A percentile compares a stretch with the other conserved stretches of the same genome.
phyloP scores from a whole-genome alignment of 2,329 filamentous ascomycete genomes.

The Neophaeococcomyces aloes region DNA sequence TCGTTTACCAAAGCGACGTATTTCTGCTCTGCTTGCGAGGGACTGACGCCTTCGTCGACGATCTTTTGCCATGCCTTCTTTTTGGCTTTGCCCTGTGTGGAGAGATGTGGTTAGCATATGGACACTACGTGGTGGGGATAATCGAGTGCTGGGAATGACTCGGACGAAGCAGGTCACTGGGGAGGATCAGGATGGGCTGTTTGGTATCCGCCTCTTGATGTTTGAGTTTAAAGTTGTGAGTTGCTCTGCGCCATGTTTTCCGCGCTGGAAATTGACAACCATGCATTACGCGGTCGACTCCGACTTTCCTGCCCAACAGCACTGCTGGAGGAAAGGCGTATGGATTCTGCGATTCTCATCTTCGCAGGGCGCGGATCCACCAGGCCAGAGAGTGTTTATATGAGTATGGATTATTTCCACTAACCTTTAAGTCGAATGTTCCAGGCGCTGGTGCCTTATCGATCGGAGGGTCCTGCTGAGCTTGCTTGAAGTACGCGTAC shows the following conservation, averaged over 20 bases:
- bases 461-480: constrained; percentile 24
- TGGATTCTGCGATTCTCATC: too few species aligned
- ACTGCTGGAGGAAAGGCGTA: too few species aligned
- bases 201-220: not conserved
- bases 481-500: constrained; percentile 33
- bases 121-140: not conserved
- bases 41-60: constrained; percentile 51
- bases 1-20: constrained; percentile 65
- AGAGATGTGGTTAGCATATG: not conserved
- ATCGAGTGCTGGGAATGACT: not conserved
- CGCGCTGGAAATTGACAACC: too few species aligned
- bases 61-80: constrained; percentile 64
- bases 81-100: constrained; percentile 63
- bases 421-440: constrained; percentile 33
- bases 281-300: too few species aligned
- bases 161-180: constrained; percentile 44
- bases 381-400: too few species aligned
- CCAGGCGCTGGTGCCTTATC: constrained; percentile 25
- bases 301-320: too few species aligned
- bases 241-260: not conserved
- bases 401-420: too few species aligned
- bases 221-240: not conserved
- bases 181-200: constrained; percentile 44
- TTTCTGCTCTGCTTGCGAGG: constrained; percentile 59
- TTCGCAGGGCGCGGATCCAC: too few species aligned